A percentile compares a stretch with the other conserved stretches of the same genome.
phyloP scores from a whole-genome alignment of 1,284 basidiomycete genomes.

The Malassezia japonica region DNA sequence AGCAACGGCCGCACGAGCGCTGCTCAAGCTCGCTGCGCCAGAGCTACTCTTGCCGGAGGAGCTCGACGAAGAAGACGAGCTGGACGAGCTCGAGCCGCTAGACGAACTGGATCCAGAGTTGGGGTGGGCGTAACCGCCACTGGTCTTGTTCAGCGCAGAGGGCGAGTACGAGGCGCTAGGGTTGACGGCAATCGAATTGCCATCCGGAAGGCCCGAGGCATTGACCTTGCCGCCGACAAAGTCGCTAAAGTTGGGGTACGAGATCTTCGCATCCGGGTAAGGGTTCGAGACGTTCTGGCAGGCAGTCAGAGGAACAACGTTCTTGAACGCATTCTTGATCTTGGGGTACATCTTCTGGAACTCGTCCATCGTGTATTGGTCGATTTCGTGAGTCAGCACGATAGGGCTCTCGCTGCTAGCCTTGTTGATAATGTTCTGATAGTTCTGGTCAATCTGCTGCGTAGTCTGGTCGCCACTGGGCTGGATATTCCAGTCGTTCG shows the following conservation, averaged over 20 bases:
- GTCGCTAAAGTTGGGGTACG: slow-evolving; percentile 42
- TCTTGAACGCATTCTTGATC: slow-evolving; percentile 35
- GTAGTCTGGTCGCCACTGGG: slow-evolving; percentile 44
- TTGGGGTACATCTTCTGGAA: slow-evolving; percentile 35
- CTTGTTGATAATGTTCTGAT: slow-evolving; percentile 50
- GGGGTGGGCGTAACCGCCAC: neutral
- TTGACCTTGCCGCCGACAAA: slow-evolving; percentile 29
- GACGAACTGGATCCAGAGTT: neutral
- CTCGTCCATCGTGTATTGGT: slow-evolving; percentile 37
- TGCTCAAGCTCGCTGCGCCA: too few relatives aligned
- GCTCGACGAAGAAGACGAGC: too few relatives aligned
- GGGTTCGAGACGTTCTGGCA: slow-evolving; percentile 48
- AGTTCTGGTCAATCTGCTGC: slow-evolving; percentile 50
- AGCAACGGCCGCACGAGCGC: too few relatives aligned
- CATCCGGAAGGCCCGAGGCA: slow-evolving; percentile 27
- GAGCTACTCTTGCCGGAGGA: too few relatives aligned
- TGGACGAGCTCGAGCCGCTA: neutral
- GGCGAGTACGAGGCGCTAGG: neutral
- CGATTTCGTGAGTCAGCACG: slow-evolving; percentile 45
- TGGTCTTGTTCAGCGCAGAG: neutral
- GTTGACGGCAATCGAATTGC: slow-evolving; percentile 19
- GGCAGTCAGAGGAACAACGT: slow-evolving; percentile 42
- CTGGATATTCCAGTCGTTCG: slow-evolving; percentile 50
- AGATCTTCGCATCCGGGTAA: slow-evolving; percentile 50
- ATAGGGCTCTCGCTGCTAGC: slow-evolving; percentile 49